Base-by-base conservation (phyloP, 495 filamentous ascomycete genomes). In the Chaetomium fimeti region DNA sequence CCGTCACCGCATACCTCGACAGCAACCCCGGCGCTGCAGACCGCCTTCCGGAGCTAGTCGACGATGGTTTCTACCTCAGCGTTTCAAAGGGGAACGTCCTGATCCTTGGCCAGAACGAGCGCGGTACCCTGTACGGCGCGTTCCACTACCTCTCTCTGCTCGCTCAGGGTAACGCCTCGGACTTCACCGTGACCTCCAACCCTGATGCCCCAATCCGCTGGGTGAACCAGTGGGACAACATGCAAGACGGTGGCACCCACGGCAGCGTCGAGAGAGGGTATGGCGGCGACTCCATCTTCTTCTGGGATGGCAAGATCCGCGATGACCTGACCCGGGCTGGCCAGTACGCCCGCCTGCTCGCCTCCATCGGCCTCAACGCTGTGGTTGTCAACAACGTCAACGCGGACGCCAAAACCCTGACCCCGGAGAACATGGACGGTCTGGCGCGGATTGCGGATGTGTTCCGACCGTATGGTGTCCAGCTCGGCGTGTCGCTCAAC, bases 201-300 rank as follows among this genome's bases (percentile, higher is more conserved):
- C 87, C 88, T 0, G 77, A 80, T 40, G 85, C 84, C 0, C 83
- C 84, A 0, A 85, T 90, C 49, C 79, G 88, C 65, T 90, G 87
- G 87, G 81, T 86, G 2, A 90, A 90, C 70, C 81, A 91, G 64
- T 91, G 88, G 88, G 86, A 90, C 71, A 89, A 91, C 65, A 77
- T 89, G 73, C 84, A 66, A 29, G 60, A 66, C 18, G 65, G 65
- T 27, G 65, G 65, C 60, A 66, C 65, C 16, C 61, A 89, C 38
- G 88, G 88, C 25, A 86, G 79, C 61, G 86, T 90, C 54, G 87
- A 89, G 72, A 78, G 87, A 43, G 88, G 88, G 38, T 91, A 87
- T 63, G 87, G 77, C n/a, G 88, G 88, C 5, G 69, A 76, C 2
- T 90, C 88, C 11, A 88, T 90, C 63, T 90, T 90, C 76, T 90